A percentile compares a stretch with the other conserved stretches of the same genome.
Evolutionary conservation across 768 basidiomycete genomes (phyloP).

Genomic region (Naganishia vishniacii): DNA sequence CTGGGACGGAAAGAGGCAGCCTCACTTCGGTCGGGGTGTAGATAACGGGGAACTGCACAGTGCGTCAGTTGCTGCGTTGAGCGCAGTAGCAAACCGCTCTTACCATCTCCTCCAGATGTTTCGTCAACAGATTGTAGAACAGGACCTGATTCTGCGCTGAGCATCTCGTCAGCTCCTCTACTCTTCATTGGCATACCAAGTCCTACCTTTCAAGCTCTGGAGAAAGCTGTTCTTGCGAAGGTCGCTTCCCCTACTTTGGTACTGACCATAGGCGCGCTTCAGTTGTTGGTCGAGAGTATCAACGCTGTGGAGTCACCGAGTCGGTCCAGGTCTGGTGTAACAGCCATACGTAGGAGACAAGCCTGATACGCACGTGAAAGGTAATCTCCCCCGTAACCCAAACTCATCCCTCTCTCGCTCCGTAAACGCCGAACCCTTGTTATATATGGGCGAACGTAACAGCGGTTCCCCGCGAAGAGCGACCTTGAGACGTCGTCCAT

Average conservation of each 20-base stretch:
- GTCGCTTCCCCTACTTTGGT: conserved; percentile 48
- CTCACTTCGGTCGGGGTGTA: conserved; percentile 72
- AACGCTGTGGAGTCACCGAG: conserved; percentile 52
- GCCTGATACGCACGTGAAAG: conserved; percentile 29
- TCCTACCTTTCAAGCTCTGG: conserved; percentile 40
- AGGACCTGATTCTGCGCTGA: conserved; percentile 56
- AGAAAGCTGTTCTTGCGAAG: conserved; percentile 66
- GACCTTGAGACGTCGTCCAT: conserved; percentile 27
- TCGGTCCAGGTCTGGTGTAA: too few relatives aligned
- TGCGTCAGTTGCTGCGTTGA: too few relatives aligned
- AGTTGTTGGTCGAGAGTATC: conserved; percentile 73
- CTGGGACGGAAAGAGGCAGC: too few relatives aligned
- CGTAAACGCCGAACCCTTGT: conserved; percentile 68
- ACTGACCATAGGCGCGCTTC: conserved; percentile 65
- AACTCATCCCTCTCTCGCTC: conserved; percentile 63
- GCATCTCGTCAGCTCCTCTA: background rate
- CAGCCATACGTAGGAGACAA: too few relatives aligned
- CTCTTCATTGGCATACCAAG: too few relatives aligned
- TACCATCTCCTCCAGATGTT: conserved; percentile 59
- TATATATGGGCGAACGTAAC: conserved; percentile 60
- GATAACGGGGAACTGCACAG: conserved; percentile 53
- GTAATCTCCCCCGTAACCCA: conserved; percentile 53
- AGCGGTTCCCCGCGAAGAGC: conserved; percentile 59
- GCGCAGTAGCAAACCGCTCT: conserved; percentile 24
- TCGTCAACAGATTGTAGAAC: conserved; percentile 63